These are phyloP conservation scores for Tephrocybe sp. DNA, from an alignment of 768 basidiomycete species.

Conservation along the genomic window DNA sequence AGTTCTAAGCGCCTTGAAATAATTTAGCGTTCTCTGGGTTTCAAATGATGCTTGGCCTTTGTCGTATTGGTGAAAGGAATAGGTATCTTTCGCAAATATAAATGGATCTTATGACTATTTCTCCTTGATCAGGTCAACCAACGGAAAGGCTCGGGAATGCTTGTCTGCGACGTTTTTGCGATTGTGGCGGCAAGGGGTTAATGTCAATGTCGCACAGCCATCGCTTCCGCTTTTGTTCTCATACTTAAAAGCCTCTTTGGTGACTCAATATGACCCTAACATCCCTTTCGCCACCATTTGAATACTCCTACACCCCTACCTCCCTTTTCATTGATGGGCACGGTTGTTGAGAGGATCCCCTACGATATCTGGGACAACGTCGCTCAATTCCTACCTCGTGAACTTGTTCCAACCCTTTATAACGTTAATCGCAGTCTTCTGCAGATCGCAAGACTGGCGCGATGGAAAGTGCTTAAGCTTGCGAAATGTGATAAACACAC, in stretches of 20 bases:
- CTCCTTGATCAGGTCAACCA: too few species aligned
- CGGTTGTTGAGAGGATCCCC: slow-evolving; percentile 10
- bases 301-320: background rate
- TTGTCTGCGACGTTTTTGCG: background rate
- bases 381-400: slow-evolving; percentile 17
- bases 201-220: too few species aligned
- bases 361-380: slow-evolving; percentile 23
- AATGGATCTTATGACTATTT: too few species aligned
- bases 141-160: background rate
- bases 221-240: too few species aligned
- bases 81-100: too few species aligned
- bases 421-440: slow-evolving; percentile 21
- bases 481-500: slow-evolving; percentile 16
- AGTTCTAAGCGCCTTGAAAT: background rate
- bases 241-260: too few species aligned
- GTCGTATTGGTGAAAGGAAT: too few species aligned
- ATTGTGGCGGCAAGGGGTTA: too few species aligned
- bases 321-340: slow-evolving; percentile 4
- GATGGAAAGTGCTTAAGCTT: slow-evolving; percentile 20
- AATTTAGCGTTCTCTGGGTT: too few species aligned
- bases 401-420: slow-evolving; percentile 15
- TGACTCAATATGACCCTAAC: too few species aligned
- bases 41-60: too few species aligned
- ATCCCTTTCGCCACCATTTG: too few species aligned
- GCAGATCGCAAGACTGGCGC: slow-evolving; percentile 17